Percentiles rank a stretch among this genome's conserved stretches.
These are phyloP conservation scores for Aspergillus carbonarius DNA, from an alignment of 2,329 filamentous ascomycete genomes.

Conservation along the genomic window DNA sequence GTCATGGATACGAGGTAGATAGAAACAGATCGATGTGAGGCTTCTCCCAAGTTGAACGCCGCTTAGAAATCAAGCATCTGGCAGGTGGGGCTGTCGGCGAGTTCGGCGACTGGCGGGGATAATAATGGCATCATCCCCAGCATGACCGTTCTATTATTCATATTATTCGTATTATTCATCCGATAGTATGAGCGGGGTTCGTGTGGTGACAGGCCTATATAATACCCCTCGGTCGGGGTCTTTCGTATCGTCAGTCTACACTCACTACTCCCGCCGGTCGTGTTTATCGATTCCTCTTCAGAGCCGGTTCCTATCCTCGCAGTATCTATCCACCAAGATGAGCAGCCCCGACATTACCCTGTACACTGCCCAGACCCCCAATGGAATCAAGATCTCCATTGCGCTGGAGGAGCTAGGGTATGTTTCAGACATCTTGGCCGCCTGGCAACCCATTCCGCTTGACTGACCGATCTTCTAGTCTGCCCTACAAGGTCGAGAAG, in stretches of 20 bases:
- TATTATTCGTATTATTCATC: neutral
- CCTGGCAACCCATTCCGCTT: neutral
- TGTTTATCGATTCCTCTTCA: neutral
- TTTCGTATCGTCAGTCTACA: neutral
- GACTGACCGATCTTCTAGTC: constrained; percentile 30
- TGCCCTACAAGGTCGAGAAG: constrained; percentile 73
- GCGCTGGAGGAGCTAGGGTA: constrained; percentile 76
- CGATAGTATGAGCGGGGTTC: neutral
- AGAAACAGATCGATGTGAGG: too few species aligned
- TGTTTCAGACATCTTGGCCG: neutral
- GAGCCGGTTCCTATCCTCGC: neutral
- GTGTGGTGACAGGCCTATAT: neutral
- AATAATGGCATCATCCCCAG: constrained; percentile 5
- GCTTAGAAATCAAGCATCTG: constrained; percentile 13
- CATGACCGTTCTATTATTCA: neutral
- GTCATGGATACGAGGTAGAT: too few species aligned
- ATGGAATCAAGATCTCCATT: constrained; percentile 88
- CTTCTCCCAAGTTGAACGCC: neutral
- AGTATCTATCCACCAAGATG: constrained; percentile 22
- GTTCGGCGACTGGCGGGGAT: neutral
- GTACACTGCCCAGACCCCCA: constrained; percentile 80
- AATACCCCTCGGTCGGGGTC: neutral
- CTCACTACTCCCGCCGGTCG: neutral
- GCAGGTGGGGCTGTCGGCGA: neutral
- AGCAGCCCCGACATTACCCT: constrained; percentile 66